Percentiles rank a stretch among this genome's conserved stretches.
Evolutionary conservation across 495 filamentous ascomycete species (phyloP).

Genomic region (Mycothermus thermophilus): DNA sequence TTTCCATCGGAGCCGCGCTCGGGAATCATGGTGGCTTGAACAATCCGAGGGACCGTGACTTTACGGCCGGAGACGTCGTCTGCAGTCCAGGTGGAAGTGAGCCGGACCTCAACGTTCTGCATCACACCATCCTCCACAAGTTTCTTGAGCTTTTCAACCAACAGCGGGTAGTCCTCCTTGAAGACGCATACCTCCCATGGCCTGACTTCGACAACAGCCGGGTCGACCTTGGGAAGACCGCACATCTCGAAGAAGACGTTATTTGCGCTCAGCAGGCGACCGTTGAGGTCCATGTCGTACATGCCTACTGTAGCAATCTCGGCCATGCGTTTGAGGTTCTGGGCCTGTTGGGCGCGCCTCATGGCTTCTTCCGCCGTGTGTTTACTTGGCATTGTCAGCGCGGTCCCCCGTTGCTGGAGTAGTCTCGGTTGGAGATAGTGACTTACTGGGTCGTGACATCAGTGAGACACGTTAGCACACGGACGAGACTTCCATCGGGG

Average conservation of each 20-base stretch:
- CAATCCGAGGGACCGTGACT: constrained; percentile 19
- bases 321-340: constrained; percentile 36
- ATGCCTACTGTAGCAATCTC: constrained; percentile 34
- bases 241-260: constrained; percentile 35
- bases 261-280: constrained; percentile 28
- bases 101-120: constrained; percentile 22
- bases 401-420: neutral
- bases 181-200: constrained; percentile 26
- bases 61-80: constrained; percentile 19
- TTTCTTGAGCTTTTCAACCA: constrained; percentile 15
- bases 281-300: constrained; percentile 34
- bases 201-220: constrained; percentile 14
- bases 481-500: constrained; percentile 22
- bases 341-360: constrained; percentile 30
- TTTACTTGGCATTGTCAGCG: constrained; percentile 4
- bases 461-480: constrained; percentile 31
- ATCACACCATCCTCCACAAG: constrained; percentile 17
- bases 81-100: constrained; percentile 19
- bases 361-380: constrained; percentile 29
- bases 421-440: constrained; percentile 7
- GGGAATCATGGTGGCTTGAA: constrained; percentile 25
- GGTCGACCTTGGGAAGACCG: constrained; percentile 21
- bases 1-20: constrained; percentile 16
- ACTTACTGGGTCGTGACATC: constrained; percentile 33
- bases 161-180: constrained; percentile 14